A percentile compares a stretch with the other conserved stretches of the same genome.
Conservation (phyloP, 2,329 filamentous ascomycete species). For the Colletotrichum lupini region DNA sequence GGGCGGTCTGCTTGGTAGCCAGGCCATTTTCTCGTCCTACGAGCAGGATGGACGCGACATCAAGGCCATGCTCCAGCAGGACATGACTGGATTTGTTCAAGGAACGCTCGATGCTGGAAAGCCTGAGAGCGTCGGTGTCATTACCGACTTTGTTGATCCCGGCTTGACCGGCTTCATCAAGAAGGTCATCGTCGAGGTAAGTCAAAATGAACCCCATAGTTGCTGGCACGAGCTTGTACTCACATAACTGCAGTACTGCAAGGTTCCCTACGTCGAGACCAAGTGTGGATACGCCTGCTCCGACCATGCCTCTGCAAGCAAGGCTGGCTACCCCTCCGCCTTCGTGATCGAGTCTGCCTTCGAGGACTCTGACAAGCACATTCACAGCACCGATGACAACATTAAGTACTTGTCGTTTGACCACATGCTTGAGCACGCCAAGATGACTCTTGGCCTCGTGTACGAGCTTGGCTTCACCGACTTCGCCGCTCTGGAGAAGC, state of each 20-base stretch:
- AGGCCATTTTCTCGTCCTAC: slow-evolving; percentile 89
- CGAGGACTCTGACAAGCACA: slow-evolving; percentile 73
- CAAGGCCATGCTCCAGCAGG: slow-evolving; percentile 98
- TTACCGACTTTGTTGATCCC: slow-evolving; percentile 89
- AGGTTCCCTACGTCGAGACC: slow-evolving; percentile 86
- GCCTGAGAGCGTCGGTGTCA: slow-evolving; percentile 88
- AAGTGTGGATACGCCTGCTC: slow-evolving; percentile 90
- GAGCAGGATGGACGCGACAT: slow-evolving; percentile 78
- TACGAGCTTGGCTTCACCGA: slow-evolving; percentile 86
- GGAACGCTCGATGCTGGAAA: slow-evolving; percentile 85
- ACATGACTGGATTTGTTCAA: slow-evolving; percentile 94
- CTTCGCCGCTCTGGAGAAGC: slow-evolving; percentile 61
- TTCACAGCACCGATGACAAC: slow-evolving; percentile 76
- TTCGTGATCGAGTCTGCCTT: slow-evolving; percentile 83
- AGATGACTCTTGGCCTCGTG: slow-evolving; percentile 83
- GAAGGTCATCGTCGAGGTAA: slow-evolving; percentile 77
- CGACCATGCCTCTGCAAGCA: slow-evolving; percentile 78
- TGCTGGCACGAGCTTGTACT: slow-evolving; percentile 27
- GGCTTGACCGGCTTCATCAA: slow-evolving; percentile 91
- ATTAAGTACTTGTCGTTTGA: slow-evolving; percentile 82
- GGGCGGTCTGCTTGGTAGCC: slow-evolving; percentile 85
- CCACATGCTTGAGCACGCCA: slow-evolving; percentile 92
- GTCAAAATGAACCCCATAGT: slow-evolving; percentile 23
- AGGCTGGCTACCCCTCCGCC: slow-evolving; percentile 79
- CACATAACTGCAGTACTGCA: slow-evolving; percentile 74